Conservation (phyloP, 306 rosid genomes). For the Cyamopsis tetragonoloba region DNA sequence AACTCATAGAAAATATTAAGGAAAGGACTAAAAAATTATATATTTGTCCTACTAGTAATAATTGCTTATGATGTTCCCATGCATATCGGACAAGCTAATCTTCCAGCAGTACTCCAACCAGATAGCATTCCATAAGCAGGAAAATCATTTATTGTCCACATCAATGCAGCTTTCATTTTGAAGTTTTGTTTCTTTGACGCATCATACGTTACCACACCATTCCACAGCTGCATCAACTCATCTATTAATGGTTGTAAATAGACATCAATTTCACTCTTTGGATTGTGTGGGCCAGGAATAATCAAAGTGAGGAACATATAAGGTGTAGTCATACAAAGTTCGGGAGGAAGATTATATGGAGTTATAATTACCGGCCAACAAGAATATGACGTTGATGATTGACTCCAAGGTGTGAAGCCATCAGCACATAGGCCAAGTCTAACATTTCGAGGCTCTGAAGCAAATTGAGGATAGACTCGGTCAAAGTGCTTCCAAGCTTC, state of each 20-base stretch:
- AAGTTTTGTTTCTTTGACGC: not conserved
- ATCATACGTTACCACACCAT: not conserved
- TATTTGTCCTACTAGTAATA: too few relatives aligned
- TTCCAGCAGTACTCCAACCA: not conserved
- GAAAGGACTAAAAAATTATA: too few relatives aligned
- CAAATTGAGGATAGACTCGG: not conserved
- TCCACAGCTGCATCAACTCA: not conserved
- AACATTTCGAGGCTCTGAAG: not conserved
- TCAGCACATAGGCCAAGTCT: not conserved
- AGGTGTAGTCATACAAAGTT: too few relatives aligned
- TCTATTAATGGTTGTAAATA: too few relatives aligned
- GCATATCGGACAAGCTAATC: not conserved
- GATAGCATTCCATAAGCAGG: too few relatives aligned
- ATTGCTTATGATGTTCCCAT: not conserved
- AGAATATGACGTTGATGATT: not conserved
- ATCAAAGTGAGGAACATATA: not conserved
- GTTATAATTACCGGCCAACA: not conserved
- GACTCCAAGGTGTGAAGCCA: not conserved
- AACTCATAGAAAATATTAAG: too few relatives aligned
- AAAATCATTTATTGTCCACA: not conserved
- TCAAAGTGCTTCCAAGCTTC: not conserved
- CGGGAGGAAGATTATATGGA: not conserved
- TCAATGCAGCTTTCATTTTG: not conserved
- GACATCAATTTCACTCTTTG: not conserved
- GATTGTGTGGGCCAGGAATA: not conserved